Base-by-base conservation (phyloP, 2,329 filamentous ascomycete species). In the Hawksworthiomyces lignivorus region DNA sequence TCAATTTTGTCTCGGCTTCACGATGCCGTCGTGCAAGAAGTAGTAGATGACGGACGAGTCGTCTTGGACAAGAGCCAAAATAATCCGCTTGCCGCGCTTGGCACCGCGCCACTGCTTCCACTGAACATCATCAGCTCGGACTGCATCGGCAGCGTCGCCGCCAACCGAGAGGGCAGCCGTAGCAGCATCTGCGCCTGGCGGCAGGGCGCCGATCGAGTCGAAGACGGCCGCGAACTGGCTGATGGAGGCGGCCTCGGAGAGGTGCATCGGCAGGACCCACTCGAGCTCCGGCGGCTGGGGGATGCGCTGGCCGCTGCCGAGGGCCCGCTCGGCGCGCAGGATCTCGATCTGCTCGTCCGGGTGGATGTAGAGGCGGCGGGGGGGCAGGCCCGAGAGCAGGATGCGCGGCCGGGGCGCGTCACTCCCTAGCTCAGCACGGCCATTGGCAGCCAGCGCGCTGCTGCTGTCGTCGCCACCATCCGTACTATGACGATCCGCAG, bases 41-140 rank as follows among this genome's bases (percentile, higher is more conserved):
- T 92, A 92, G 62, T 90, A 92, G 30, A 87, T 82, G 15, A 92
- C 73, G 0, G 86, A 90, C 50, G 85, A 89, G 62, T 92, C 86
- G 53, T 84, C 78, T 56, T 87, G 82, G 36, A 87, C 66, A 3
- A 82, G 84, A 14, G 82, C 84, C 39, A 92, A 66, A n/a, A 90
- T 57, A 10, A 89, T 59, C 47, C 85, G 70, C 67, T 89, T 90
- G 36, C 67, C 66, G 15, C 74, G 67, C 45, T 61, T 69, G 32
- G 59, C 58, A 30, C 59, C 62, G 43, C 59, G 65, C 67, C 67
- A 72, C 31, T 64, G 58, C 45, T 58, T 59, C 49, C 62, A 64
- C 36, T 60, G 55, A 11, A 49, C 38, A 11, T 47, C 49, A 30
- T n/a, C 43, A 11, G 41, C 37, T 8, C 44, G 36, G 8, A 51